Evolutionary conservation across 164 flowering plant species (phyloP), one percentile per base, ranked within the genome.

Genomic region (Nymphaea thermarum): DNA sequence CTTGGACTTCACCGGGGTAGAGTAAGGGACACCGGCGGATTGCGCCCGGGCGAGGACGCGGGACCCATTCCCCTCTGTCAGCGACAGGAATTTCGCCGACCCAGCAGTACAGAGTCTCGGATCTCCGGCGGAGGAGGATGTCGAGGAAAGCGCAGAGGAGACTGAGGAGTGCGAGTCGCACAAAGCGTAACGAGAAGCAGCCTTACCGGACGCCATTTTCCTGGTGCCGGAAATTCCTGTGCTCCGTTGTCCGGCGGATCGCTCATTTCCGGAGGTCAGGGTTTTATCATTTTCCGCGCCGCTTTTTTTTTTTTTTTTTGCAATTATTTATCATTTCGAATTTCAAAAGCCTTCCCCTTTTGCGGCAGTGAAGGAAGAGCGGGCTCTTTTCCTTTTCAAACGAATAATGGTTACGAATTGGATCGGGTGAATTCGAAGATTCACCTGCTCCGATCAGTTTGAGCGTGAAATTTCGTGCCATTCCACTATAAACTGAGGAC

Each of bases 111-210:
- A 74, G 42, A 25, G 36, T 44, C 68, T 43, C 67, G 75, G 44
- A 55, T 61, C 42, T 55, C 84, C 89, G 11, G 80, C 76, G 7
- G 86, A 81, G 3, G 94, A 82, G 11, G 87, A 80, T 2, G 81
- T 61, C 4, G 93, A 84, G 60, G 96, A 83, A 44, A 86, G 82
- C 0, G 85, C 76, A 11, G 86, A 81, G 3, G 87, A 80, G 3
- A 81, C 62, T 3, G 93, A 84, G 60, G 96, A 83, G 45, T 86
- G 82, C 0, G 85, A 63, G 42, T 87, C 86, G 77, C 79, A 84
- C 8, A 88, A 76, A 44, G 75, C 69, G 82, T 87, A 91, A 43
- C 96, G 85, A 36, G 91, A 78, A 0, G 87, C 73, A 8, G 82
- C 69, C 72, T 80, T 85, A 43, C 65, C 65, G 4, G 82, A 71